A percentile compares a stretch with the other conserved stretches of the same genome.
Evolutionary conservation across 2,329 filamentous ascomycete genomes (phyloP).

Genomic region (Calonectria crousiana): DNA sequence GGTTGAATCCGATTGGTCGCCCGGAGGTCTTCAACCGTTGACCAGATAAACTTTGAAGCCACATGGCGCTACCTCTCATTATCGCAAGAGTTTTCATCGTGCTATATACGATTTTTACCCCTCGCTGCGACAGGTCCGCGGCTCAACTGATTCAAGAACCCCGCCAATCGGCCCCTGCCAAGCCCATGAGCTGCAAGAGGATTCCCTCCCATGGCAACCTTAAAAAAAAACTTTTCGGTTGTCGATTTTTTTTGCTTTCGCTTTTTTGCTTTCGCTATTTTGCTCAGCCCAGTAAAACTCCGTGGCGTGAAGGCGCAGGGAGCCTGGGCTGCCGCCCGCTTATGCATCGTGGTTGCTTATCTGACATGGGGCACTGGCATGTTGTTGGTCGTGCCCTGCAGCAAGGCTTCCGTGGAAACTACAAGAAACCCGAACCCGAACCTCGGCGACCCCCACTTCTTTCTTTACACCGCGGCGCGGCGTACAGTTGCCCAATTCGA

Average conservation of each 20-base stretch:
- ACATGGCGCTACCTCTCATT: neutral
- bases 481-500: neutral
- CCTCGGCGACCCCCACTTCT: neutral
- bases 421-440: neutral
- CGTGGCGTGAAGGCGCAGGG: neutral
- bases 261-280: neutral
- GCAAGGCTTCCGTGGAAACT: neutral
- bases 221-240: slow-evolving; percentile 2
- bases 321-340: neutral
- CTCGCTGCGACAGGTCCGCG: neutral
- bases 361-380: neutral
- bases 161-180: neutral
- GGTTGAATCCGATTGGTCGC: neutral
- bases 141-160: neutral
- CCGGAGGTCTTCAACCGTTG: neutral
- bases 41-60: neutral
- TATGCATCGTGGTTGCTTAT: neutral
- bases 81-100: neutral
- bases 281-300: neutral
- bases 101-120: neutral
- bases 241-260: neutral
- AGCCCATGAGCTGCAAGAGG: neutral
- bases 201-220: slow-evolving; percentile 1
- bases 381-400: neutral
- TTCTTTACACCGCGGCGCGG: neutral